These are phyloP conservation scores for Botrytis squamosa DNA, from an alignment of 2,329 filamentous ascomycete genomes.

Conservation along the genomic window DNA sequence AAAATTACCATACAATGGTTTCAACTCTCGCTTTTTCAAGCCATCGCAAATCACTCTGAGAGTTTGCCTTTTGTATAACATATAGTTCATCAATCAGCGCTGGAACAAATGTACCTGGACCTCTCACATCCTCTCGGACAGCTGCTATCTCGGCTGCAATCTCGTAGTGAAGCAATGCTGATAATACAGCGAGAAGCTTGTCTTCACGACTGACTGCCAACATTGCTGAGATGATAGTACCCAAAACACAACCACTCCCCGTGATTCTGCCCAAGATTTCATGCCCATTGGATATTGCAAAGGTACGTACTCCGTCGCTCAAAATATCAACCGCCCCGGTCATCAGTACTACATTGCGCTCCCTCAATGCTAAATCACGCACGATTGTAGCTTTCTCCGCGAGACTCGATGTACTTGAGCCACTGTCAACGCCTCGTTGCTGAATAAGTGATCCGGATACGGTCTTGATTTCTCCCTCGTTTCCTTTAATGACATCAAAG, in stretches of 20 bases:
- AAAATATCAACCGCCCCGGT: constrained; percentile 78
- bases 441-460: constrained; percentile 59
- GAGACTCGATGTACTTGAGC: constrained; percentile 51
- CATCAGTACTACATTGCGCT: constrained; percentile 74
- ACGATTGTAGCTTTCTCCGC: constrained; percentile 63
- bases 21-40: constrained; percentile 51
- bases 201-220: constrained; percentile 62
- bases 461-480: constrained; percentile 81
- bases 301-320: constrained; percentile 68
- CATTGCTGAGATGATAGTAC: constrained; percentile 75
- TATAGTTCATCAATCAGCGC: constrained; percentile 75
- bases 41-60: constrained; percentile 51
- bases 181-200: constrained; percentile 69
- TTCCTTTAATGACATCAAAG: constrained; percentile 89
- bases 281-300: constrained; percentile 75
- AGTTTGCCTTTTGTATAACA: constrained; percentile 49
- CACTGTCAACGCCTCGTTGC: constrained; percentile 85
- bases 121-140: constrained; percentile 65
- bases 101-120: constrained; percentile 83
- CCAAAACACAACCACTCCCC: constrained; percentile 81
- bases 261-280: constrained; percentile 67
- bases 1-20: constrained; percentile 32
- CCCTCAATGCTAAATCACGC: constrained; percentile 61
- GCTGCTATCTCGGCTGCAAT: constrained; percentile 62
- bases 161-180: constrained; percentile 76